phyloP scores from a whole-genome alignment of 139 green algal species.

The Edaphochlamys debaryana region DNA sequence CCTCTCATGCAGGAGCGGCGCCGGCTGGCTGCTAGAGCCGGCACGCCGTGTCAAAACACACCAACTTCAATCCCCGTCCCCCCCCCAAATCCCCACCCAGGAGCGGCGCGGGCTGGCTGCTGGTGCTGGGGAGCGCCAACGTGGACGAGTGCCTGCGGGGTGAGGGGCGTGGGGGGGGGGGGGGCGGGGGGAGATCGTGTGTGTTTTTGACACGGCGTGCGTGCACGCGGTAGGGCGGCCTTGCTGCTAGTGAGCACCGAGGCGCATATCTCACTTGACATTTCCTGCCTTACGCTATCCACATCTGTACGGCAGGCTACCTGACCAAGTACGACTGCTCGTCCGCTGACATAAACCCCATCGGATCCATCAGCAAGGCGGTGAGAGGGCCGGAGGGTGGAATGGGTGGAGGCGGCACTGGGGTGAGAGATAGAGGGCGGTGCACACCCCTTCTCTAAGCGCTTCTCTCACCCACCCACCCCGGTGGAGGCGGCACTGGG shows the following conservation, averaged over 20 bases:
- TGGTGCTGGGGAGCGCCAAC: constrained; percentile 96
- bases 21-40: constrained; percentile 94
- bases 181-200: not conserved
- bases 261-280: no score
- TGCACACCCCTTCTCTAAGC: no score
- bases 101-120: constrained; percentile 81
- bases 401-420: not conserved
- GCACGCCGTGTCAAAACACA: no score
- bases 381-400: constrained; percentile 16
- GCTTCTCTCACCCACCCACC: no score
- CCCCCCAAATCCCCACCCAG: not conserved
- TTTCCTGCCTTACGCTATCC: no score
- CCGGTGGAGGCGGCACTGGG: no score
- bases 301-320: no score
- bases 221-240: no score
- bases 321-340: constrained; percentile 96
- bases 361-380: constrained; percentile 87
- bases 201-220: no score
- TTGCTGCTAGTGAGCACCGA: no score
- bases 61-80: no score
- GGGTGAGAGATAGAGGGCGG: not conserved
- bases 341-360: constrained; percentile 97
- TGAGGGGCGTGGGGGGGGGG: constrained; percentile 51
- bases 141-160: constrained; percentile 95
- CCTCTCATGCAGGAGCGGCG: constrained; percentile 25